Evolutionary conservation across 2,329 filamentous ascomycete species (phyloP), one percentile per base, ranked within the genome.

Genomic region (Corniculantispora saksenae): DNA sequence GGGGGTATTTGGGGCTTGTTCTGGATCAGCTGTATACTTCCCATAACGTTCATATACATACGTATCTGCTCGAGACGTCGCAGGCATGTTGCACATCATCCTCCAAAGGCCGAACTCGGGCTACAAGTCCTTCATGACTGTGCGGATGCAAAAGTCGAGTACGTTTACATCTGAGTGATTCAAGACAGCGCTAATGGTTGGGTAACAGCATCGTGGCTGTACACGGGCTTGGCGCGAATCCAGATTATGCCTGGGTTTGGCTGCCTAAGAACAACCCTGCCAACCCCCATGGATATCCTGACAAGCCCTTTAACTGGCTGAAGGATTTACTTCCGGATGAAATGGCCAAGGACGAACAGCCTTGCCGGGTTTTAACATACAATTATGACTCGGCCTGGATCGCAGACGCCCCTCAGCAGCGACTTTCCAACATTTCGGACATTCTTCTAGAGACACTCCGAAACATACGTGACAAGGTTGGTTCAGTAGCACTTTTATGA

Each of bases 181-280:
- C 5, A 32, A 32, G 32, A 32, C 5, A 10, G 32, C 32, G 5
- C 32, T 32, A 32, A 32, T 10, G 32, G 10, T 10, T 32, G 32
- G 10, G 10, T 32, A 5, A 6, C 63, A 67, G 64, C 23, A 68
- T 69, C 23, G 47, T 67, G 7, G 66, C 63, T 43, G 58, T 67
- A 13, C 58, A 67, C 55, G 58, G 66, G 13, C 66, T 67, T 7
- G 62, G 57, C 25, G 66, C 66, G 19, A 67, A 67, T 55, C 66
- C 58, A 25, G 62, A 65, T 50, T 67, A 62, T 43, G 66, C 66
- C 10, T 67, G 62, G 62, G 53, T 65, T 29, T 67, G 66, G 66
- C 53, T 62, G 29, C 66, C 58, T 15, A 67, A 65, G 38, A 62
- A 67, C 58, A 67, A 67, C 47, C 66, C 66, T 19, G 25, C 32